Evolutionary conservation across 768 basidiomycete species (phyloP).

Genomic region (Lactifluus hygrophoroides): DNA sequence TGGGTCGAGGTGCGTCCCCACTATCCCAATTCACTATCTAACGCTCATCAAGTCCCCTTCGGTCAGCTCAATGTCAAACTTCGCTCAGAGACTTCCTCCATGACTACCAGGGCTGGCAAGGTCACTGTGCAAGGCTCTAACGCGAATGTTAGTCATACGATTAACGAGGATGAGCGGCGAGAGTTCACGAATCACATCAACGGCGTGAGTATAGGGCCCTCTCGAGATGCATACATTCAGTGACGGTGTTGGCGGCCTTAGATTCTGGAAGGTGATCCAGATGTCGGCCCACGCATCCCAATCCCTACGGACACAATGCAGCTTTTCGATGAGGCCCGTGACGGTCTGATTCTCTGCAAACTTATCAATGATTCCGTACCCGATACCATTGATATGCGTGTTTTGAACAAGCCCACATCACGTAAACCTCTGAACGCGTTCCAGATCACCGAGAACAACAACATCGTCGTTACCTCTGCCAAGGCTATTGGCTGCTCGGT

Average conservation of each 20-base stretch:
- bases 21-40: background rate
- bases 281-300: constrained; percentile 73
- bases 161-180: constrained; percentile 91
- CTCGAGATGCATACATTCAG: background rate
- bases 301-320: constrained; percentile 98
- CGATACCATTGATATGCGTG: constrained; percentile 97
- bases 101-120: constrained; percentile 66
- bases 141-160: constrained; percentile 91
- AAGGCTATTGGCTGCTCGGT: constrained; percentile 98
- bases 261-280: constrained; percentile 88
- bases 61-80: constrained; percentile 75
- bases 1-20: constrained; percentile 78
- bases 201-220: constrained; percentile 41
- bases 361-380: constrained; percentile 99
- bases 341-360: constrained; percentile 95
- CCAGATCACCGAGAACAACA: constrained; percentile 99
- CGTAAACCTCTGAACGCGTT: constrained; percentile 91
- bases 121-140: constrained; percentile 93
- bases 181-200: constrained; percentile 99
- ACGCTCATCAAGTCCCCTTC: background rate
- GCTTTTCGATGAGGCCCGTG: constrained; percentile 92
- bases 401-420: constrained; percentile 79
- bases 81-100: constrained; percentile 36
- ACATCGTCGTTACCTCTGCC: constrained; percentile 96
- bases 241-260: constrained; percentile 28